These are phyloP conservation scores for Aspergillus neoniger DNA, from an alignment of 2,329 filamentous ascomycete genomes.

Conservation along the genomic window DNA sequence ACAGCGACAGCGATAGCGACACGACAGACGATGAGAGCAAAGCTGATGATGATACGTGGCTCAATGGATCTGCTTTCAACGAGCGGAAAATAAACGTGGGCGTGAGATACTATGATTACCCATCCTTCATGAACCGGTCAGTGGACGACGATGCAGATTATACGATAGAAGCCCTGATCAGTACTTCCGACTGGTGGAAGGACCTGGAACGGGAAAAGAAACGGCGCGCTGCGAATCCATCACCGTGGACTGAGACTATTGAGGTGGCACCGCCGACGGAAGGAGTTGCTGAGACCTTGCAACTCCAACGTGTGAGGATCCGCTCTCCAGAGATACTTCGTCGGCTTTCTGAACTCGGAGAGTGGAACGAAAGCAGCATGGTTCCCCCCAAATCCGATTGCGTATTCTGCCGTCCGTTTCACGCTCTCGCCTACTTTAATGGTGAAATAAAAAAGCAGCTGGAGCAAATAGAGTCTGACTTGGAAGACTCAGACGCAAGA, in stretches of 20 bases:
- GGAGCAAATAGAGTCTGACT: neutral
- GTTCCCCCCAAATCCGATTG: neutral
- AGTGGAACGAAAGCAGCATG: neutral
- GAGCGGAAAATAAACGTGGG: neutral
- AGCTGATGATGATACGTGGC: neutral
- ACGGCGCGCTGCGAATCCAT: neutral
- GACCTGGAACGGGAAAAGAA: neutral
- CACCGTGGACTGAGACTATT: neutral
- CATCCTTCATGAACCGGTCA: neutral
- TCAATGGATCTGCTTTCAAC: neutral
- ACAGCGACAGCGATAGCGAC: neutral
- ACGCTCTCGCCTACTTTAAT: neutral
- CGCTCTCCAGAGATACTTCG: neutral
- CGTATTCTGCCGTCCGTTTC: neutral
- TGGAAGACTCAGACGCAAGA: neutral
- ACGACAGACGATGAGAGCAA: neutral
- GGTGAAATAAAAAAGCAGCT: neutral
- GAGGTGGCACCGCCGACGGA: neutral
- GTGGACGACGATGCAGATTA: neutral
- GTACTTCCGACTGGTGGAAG: neutral
- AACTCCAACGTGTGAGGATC: neutral
- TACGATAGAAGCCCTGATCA: neutral
- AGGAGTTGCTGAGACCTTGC: neutral
- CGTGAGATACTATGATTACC: neutral
- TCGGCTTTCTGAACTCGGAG: neutral